Evolutionary conservation across 2,329 filamentous ascomycete genomes (phyloP), one percentile per base, ranked within the genome.

Genomic region (Diatrype stigma): DNA sequence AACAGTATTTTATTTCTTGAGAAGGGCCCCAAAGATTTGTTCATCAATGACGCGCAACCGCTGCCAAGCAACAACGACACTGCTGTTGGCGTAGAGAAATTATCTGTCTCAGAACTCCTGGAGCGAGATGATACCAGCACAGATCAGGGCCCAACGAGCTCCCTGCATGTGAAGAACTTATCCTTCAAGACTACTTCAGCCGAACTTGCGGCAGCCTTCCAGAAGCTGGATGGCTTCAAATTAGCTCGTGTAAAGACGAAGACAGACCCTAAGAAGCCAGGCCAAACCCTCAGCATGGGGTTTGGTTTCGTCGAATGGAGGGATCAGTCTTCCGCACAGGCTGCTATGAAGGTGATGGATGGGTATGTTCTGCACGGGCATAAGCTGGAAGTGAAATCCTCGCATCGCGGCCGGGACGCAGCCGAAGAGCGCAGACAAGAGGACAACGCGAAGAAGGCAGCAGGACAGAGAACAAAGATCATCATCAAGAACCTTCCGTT

Each of bases 401-500:
- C 92, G 6, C 90, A 96, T 73, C 91, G 87, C 69, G 90, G 88
- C 19, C 78, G 85, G 51, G 92, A 97, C 72, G 90, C 90, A 17
- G 92, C 89, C 2, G 90, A 96, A 67, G 89, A 96, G 71, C 83
- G 89, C 58, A 84, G 87, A 57, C 87, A 86, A 59, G 87, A 93
- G 59, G 91, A 97, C 65, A 84, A 81, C 57, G 85, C 87, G 47
- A 95, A 91, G 78, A 95, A 93, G 70, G 73, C 82, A 47, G 85
- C 89, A 22, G 81, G 81, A 16, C 83, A 85, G 66, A 82, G 84
- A 59, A 96, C 92, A 45, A 97, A 97, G 79, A 87, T 99, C 65
- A 86, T 97, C 71, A 87, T 99, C 76, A 99, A 97, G 78, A 99
- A 99, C 75, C 75, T 99, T 70, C 93, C 94, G 19, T 99, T 99